A percentile compares a stretch with the other conserved stretches of the same genome.
These are phyloP conservation scores for Dendrobium catenatum DNA, from an alignment of 106 monocot species.

Conservation along the genomic window DNA sequence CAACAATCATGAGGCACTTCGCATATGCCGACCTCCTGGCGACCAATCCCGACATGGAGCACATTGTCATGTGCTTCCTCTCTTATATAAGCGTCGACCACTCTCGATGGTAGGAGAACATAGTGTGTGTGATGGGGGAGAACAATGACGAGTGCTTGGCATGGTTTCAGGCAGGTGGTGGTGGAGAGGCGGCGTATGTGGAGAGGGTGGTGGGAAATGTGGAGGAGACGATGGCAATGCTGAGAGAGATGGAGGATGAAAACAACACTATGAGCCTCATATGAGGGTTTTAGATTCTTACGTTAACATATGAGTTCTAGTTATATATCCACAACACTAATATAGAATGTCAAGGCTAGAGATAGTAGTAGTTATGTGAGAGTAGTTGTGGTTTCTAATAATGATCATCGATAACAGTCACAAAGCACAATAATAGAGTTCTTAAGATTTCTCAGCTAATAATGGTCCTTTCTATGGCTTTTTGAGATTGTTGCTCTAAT, in stretches of 20 bases:
- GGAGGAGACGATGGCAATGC: constrained; percentile 31
- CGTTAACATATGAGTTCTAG: too few relatives aligned
- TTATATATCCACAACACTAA: too few relatives aligned
- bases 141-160: constrained; percentile 26
- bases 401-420: too few relatives aligned
- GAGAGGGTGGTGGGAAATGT: constrained; percentile 15
- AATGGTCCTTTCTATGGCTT: too few relatives aligned
- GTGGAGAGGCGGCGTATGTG: constrained; percentile 9
- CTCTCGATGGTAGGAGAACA: neutral
- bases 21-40: constrained; percentile 3
- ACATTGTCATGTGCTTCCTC: constrained; percentile 11
- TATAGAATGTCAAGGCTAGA: too few relatives aligned
- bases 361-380: too few relatives aligned
- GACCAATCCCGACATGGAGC: neutral
- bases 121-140: neutral
- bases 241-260: constrained; percentile 11
- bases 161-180: constrained; percentile 12
- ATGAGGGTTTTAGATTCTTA: too few relatives aligned
- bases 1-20: constrained; percentile 21
- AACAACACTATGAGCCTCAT: too few relatives aligned
- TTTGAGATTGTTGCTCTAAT: too few relatives aligned
- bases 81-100: neutral
- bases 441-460: too few relatives aligned
- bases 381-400: too few relatives aligned
- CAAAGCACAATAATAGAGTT: too few relatives aligned